phyloP scores from a whole-genome alignment of 2,329 filamentous ascomycete genomes.

The Colletotrichum siamense region DNA sequence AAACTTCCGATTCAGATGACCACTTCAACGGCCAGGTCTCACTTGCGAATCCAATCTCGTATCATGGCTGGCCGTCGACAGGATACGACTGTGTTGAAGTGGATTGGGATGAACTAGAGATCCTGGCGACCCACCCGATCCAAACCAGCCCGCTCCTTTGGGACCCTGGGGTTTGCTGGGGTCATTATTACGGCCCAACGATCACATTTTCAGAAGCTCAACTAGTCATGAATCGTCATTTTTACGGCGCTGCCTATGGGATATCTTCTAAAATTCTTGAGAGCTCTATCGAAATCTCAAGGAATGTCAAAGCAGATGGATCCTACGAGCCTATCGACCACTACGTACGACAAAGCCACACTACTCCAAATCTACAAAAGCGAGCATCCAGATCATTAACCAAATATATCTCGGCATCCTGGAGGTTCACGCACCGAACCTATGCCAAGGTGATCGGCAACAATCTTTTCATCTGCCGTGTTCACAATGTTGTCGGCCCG shows the following conservation, averaged over 20 bases:
- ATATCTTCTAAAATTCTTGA: rapidly evolving
- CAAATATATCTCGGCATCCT: neutral
- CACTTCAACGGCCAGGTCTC: no score
- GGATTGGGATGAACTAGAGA: no score
- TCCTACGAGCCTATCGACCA: rapidly evolving
- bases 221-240: neutral
- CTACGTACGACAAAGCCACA: neutral
- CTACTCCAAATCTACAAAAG: neutral
- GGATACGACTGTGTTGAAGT: no score
- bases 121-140: no score
- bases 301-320: rapidly evolving
- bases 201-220: neutral
- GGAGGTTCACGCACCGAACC: neutral
- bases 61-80: no score
- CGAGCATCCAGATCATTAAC: neutral
- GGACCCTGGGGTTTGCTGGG: no score
- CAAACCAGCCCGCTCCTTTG: no score
- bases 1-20: no score
- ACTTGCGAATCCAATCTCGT: no score
- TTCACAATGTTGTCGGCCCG: neutral
- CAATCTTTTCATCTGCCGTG: neutral
- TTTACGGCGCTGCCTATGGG: rapidly evolving
- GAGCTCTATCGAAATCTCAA: neutral
- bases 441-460: neutral
- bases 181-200: no score